Base-by-base conservation (phyloP, 495 filamentous ascomycete genomes). In the Massariosphaeria phaeospora region DNA sequence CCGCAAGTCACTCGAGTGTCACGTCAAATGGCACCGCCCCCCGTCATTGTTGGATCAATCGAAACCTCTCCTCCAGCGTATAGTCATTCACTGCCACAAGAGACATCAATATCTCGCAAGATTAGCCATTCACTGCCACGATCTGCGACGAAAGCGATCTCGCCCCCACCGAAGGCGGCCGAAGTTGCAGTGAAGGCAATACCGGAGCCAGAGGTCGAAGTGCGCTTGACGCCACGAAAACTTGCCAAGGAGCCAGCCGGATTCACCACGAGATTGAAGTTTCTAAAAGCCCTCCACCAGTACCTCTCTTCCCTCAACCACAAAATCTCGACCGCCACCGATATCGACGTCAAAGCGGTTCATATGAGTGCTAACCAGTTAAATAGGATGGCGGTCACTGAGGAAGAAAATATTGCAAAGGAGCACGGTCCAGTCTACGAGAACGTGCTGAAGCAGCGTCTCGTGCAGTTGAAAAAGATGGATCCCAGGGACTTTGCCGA, bases 401-500 rank as follows among this genome's bases (percentile, higher is more conserved):
- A 90, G 48, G 93, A 99, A 69, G 83, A 95, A 63, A 83, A 79
- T 48, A 68, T 83, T 23, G 89, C 90, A 1, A 79, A 69, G 7
- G 79, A 82, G 11, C 81, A 81, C 49, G 72, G 75, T 0, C 60
- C 71, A 17, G 81, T 96, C 57, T 97, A 99, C 62, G 72, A 75
- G 2, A 93, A 91, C 64, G 69, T 88, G 8, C 81, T 97, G 66
- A 91, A 87, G 62, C 83, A 85, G 57, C 80, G 81, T 18, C 88
- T 96, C 53, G 72, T 85, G 47, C 71, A 72, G 18, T 80, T 89
- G 59, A 84, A 84, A 62, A 86, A 84, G 46, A 89, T 89, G 83
- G 74, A 67, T 9, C 48, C 78, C 8, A 73, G 74, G 11, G 77
- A 85, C 24, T 98, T 91, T 88, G 73, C 70, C 54, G 67, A 77